Evolutionary conservation across 176 grass and related monocot genomes (phyloP).

Genomic region (Aegilops bicornis): DNA sequence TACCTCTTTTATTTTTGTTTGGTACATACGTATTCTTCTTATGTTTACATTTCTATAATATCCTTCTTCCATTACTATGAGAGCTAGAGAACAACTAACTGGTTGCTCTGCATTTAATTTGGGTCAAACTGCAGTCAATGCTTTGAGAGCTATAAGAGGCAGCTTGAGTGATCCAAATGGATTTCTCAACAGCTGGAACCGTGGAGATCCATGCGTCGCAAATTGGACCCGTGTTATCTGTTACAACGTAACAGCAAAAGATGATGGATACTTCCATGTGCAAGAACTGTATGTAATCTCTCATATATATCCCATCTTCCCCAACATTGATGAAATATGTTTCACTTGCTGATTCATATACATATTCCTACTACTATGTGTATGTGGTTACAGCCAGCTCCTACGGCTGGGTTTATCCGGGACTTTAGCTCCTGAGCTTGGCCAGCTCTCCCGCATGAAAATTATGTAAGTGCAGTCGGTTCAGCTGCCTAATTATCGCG

Average conservation of each 20-base stretch:
- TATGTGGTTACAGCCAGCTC: conserved; percentile 72
- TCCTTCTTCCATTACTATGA: background rate
- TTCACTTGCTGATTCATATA: background rate
- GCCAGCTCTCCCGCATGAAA: conserved; percentile 63
- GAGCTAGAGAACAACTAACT: background rate
- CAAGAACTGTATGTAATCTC: conserved; percentile 75
- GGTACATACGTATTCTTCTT: background rate
- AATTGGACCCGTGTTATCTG: conserved; percentile 84
- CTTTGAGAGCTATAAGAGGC: conserved; percentile 65
- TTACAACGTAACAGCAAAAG: conserved; percentile 50
- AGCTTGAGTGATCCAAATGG: conserved; percentile 54
- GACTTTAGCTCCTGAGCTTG: conserved; percentile 85
- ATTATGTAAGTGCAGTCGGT: conserved; percentile 71
- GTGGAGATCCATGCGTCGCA: conserved; percentile 78
- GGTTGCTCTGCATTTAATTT: background rate
- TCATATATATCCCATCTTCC: background rate
- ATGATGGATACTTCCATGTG: conserved; percentile 78
- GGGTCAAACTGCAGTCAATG: conserved; percentile 49
- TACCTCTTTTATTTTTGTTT: background rate
- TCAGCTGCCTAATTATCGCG: background rate
- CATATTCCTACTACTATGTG: conserved; percentile 24
- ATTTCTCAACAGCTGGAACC: conserved; percentile 57
- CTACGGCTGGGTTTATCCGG: conserved; percentile 66
- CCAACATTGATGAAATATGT: no score
- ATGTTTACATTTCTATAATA: background rate